Evolutionary conservation across 2,329 filamentous ascomycete genomes (phyloP), one percentile per base, ranked within the genome.

Genomic region (Botrytis hyacinthi): DNA sequence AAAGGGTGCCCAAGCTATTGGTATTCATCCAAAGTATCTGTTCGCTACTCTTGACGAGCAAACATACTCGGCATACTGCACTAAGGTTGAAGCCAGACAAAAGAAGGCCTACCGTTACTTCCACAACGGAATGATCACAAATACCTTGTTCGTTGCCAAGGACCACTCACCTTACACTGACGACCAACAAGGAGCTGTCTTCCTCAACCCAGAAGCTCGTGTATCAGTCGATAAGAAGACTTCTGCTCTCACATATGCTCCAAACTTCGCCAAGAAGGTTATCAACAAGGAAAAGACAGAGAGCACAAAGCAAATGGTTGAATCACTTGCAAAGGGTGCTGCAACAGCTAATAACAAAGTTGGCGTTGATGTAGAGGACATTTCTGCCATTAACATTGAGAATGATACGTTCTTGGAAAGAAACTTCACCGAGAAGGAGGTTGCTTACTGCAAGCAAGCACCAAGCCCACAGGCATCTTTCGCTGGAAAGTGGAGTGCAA

Each of bases 31-130:
- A 81, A 95, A 93, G 84, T 99, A 98, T 84, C 89, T 99, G 73
- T 99, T 92, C 79, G 96, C 96, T 67, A 92, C 93, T n/a, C 92
- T 99, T 70, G 95, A 98, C 81, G 89, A 95, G 84, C 86, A 91
- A 66, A 92, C 93, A 70, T 99, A 94, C 84, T 85, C 89, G 74
- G 86, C 89, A 73, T 99, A 99, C 88, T 92, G 91, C 82, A 85
- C 86, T 81, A 98, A 97, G 88, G 94, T 98, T 29, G 92, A 94
- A 80, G 91, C 94, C 57, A 90, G 96, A 76, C 97, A 99, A 84
- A 98, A 98, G 93, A 98, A 95, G 87, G 94, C 96, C 0, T 99
- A 99, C 88, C 90, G 96, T 77, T 98, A 93, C 90, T 97, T 97
- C 91, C 97, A 99, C 86, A 97, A 97, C 80, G 95, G 95, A 76